These are phyloP conservation scores for Clavispora fructus DNA, from an alignment of 805 yeast genomes.

Conservation along the genomic window DNA sequence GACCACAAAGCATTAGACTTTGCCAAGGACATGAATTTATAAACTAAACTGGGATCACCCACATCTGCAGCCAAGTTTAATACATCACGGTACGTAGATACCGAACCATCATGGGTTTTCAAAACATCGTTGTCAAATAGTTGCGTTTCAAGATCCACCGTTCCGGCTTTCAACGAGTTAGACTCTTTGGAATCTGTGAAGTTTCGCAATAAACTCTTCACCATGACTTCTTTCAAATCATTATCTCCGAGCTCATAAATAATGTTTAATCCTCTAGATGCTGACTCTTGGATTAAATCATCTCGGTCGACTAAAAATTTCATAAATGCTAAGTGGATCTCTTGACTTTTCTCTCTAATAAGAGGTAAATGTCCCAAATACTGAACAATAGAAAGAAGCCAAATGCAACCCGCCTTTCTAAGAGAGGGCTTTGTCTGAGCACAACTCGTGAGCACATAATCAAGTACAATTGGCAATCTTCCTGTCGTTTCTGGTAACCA, in stretches of 20 bases:
- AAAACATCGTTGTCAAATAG: slow-evolving; percentile 79
- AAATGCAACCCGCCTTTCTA: slow-evolving; percentile 73
- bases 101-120: slow-evolving; percentile 77
- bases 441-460: slow-evolving; percentile 47
- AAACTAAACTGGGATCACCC: slow-evolving; percentile 91
- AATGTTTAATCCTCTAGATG: slow-evolving; percentile 80
- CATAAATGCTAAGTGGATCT: slow-evolving; percentile 72
- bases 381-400: slow-evolving; percentile 79
- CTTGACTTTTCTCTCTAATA: slow-evolving; percentile 41
- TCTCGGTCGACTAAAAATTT: slow-evolving; percentile 74
- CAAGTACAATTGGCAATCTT: slow-evolving; percentile 35
- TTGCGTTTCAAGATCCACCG: slow-evolving; percentile 73
- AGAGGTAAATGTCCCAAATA: slow-evolving; percentile 51
- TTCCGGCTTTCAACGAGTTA: slow-evolving; percentile 50
- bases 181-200: slow-evolving; percentile 65
- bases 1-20: slow-evolving; percentile 87
- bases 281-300: slow-evolving; percentile 86
- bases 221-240: slow-evolving; percentile 65
- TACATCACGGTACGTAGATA: slow-evolving; percentile 88
- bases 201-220: slow-evolving; percentile 65
- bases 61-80: slow-evolving; percentile 86
- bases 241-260: slow-evolving; percentile 72
- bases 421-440: slow-evolving; percentile 66
- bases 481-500: slow-evolving; percentile 16
- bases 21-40: slow-evolving; percentile 90